These are phyloP conservation scores for Byssoonygena ceratinophila DNA, from an alignment of 2,329 filamentous ascomycete species.

Conservation along the genomic window DNA sequence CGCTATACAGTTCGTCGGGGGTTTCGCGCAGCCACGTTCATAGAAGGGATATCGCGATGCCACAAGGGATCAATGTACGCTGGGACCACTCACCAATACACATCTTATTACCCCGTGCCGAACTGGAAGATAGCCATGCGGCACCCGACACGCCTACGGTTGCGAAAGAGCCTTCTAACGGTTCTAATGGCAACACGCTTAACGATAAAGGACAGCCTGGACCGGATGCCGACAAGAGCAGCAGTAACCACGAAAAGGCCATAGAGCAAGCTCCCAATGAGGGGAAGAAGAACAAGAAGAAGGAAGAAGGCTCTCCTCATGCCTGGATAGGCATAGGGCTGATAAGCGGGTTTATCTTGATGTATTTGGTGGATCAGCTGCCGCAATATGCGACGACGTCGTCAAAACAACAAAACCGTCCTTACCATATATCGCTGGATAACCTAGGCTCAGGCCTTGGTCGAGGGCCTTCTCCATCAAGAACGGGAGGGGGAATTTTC, in stretches of 20 bases:
- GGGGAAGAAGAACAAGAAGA: slow-evolving; percentile 24
- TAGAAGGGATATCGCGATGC: slow-evolving; percentile 16
- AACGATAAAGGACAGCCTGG: not conserved
- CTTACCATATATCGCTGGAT: slow-evolving; percentile 79
- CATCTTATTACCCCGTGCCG: not conserved
- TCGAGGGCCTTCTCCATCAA: slow-evolving; percentile 34
- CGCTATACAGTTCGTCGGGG: slow-evolving; percentile 55
- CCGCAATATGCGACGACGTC: slow-evolving; percentile 61
- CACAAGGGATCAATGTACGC: slow-evolving; percentile 15
- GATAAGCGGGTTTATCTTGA: slow-evolving; percentile 80
- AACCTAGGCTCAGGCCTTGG: slow-evolving; percentile 54
- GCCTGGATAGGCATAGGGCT: slow-evolving; percentile 81
- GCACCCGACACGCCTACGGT: slow-evolving; percentile 1
- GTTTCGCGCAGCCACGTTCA: slow-evolving; percentile 25
- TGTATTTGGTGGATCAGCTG: slow-evolving; percentile 89
- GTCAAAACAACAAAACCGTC: slow-evolving; percentile 54
- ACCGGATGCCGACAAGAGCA: not conserved
- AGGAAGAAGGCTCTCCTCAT: slow-evolving; percentile 45
- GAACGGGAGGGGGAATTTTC: slow-evolving; percentile 28
- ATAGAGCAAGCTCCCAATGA: not conserved
- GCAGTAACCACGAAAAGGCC: not conserved
- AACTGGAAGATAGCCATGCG: not conserved
- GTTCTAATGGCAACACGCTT: not conserved
- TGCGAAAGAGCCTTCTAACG: slow-evolving; percentile 10
- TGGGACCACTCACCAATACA: slow-evolving; percentile 10